A percentile compares a stretch with the other conserved stretches of the same genome.
Conservation (phyloP, 176 grass and related monocot species). For the Aegilops tauschii region DNA sequence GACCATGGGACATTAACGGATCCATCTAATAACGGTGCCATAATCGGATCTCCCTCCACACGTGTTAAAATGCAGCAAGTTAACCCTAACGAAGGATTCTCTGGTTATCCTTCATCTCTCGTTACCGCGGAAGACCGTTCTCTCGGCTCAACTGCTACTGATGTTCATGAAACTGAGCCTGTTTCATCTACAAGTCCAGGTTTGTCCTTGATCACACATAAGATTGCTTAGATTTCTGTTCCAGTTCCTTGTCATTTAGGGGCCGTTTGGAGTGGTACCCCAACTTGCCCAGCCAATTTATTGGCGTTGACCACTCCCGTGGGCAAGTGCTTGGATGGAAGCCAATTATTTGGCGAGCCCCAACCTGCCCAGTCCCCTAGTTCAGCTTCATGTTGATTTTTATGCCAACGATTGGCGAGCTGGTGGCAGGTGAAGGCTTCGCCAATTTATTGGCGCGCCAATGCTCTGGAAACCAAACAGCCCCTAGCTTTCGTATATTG, state of each 20-base stretch:
- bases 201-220: conserved; percentile 5
- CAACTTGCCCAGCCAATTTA: too few relatives aligned
- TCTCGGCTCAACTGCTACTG: conserved; percentile 1
- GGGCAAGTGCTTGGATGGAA: too few relatives aligned
- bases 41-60: conserved; percentile 6
- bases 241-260: background rate
- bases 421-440: too few relatives aligned
- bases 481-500: background rate
- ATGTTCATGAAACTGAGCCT: conserved; percentile 24
- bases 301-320: too few relatives aligned
- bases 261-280: too few relatives aligned
- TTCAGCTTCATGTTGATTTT: too few relatives aligned
- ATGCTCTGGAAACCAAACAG: too few relatives aligned
- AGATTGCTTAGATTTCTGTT: background rate
- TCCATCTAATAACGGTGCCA: background rate
- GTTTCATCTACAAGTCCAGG: conserved; percentile 28
- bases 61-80: conserved; percentile 9
- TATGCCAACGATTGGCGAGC: too few relatives aligned
- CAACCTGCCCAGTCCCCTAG: too few relatives aligned
- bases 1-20: background rate
- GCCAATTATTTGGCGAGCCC: too few relatives aligned
- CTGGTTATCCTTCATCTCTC: background rate
- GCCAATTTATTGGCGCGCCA: too few relatives aligned
- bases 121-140: background rate
- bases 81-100: conserved; percentile 3